Evolutionary conservation across 2,329 filamentous ascomycete species (phyloP), one percentile per base, ranked within the genome.

Genomic region (Sporothrix protearum): DNA sequence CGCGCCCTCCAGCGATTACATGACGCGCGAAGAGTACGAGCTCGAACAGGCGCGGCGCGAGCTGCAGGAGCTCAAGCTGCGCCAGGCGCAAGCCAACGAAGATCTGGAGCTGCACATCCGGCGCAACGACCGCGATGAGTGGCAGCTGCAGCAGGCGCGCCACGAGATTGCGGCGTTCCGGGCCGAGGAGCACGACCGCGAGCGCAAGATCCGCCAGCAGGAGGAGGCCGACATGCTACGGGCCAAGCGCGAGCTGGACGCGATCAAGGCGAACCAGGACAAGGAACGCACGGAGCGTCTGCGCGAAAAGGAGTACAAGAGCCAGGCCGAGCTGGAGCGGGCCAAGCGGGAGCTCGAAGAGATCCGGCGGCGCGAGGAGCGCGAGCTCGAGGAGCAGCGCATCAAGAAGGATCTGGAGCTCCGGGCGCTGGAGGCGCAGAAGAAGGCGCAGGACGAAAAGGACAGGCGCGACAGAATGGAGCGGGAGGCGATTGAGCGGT

Each of bases 371-470:
- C 78, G 78, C 75, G 77, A 73, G 76, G 80, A 77, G 76, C 76
- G 74, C 73, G 79, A 77, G 77, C 77, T 69, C 22, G 73, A 83
- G 72, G 81, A 83, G 70, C 81, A 81, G 70, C 83, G 85, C 28
- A 83, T 88, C 70, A 85, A 83, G 77, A 82, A 83, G 75, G 84
- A 87, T 74, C 77, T 87, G 1, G 85, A 86, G 76, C 77, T 83
- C 69, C 79, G 85, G 77, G 81, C 84, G 30, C 78, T 87, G 19
- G 80, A 82, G 72, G 81, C 83, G 68, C 82, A 85, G 71, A 80
- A 82, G 71, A 81, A 82, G 53, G 81, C 79, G 8, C 79, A 81
- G 70, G 82, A 84, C 63, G 83, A 85, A 73, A 81, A 82, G 73
- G 80, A 82, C 69, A 78, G 78, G 30, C 79, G 78, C 45, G 81